Evolutionary conservation across 495 filamentous ascomycete genomes (phyloP), one percentile per base, ranked within the genome.

Genomic region (Talaromyces thailandensis): DNA sequence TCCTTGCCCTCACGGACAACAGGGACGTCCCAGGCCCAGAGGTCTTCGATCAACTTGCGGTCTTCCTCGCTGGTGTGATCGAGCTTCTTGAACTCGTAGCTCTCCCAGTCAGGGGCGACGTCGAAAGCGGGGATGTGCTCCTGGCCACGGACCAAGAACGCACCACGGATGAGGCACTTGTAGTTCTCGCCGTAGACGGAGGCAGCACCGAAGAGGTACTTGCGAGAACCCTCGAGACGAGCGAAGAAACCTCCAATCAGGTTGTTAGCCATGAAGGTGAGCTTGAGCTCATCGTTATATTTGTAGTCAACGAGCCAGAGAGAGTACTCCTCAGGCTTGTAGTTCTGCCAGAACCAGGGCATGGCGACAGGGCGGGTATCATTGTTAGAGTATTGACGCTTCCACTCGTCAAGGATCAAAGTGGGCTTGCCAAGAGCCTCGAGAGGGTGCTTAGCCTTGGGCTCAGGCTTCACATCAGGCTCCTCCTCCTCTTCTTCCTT

Each of bases 321-420:
- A 40, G 92, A 95, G 84, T 94, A 98, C 78, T 98, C 95, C 61
- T 90, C 88, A 70, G 93, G 83, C 64, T 92, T 93, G 77, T 84
- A 85, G 71, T 96, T 88, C 81, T 96, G 85, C 93, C 93, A 99
- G 86, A 99, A 98, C 90, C 93, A 99, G 71, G 93, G 92, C 66
- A 98, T 77, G 67, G 93, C 91, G 48, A 79, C 86, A 64, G 80
- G 68, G 51, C 89, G 91, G 62, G 90, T 93, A 53, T 98, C 93
- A 66, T 88, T 82, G 85, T 99, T 99, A 70, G 95, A 98, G 88
- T 97, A 99, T 75, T 89, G 86, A 69, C 93, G 91, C 88, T 99
- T 99, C 90, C 88, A 96, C 72, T 99, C 94, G 71, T 99, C 94
- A 60, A 98, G 84, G 64, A 85, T 79, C 70, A 98, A 79, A 56